A percentile compares a stretch with the other conserved stretches of the same genome.
These are phyloP conservation scores for Petunia secreta DNA, from an alignment of 257 asterid species.

Conservation along the genomic window DNA sequence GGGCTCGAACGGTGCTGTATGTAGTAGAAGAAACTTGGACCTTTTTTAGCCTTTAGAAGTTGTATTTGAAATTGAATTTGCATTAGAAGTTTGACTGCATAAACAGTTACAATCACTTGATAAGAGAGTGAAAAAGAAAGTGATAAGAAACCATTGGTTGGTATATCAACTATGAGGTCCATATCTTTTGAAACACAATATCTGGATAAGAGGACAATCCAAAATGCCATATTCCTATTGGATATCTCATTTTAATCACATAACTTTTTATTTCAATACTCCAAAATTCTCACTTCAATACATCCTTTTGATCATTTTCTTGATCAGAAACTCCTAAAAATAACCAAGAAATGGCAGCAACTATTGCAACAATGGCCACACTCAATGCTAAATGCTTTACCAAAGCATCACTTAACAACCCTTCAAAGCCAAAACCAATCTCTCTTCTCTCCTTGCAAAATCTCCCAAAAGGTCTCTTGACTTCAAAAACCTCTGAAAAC, in stretches of 20 bases:
- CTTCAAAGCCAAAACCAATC: constrained; percentile 39
- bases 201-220: constrained; percentile 71
- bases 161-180: constrained; percentile 54
- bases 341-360: background rate
- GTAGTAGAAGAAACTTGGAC: too few species aligned
- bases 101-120: background rate
- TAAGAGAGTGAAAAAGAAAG: background rate
- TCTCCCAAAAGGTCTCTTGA: constrained; percentile 53
- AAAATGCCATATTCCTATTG: constrained; percentile 46
- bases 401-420: constrained; percentile 39
- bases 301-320: background rate
- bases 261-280: constrained; percentile 33
- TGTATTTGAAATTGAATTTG: too few species aligned
- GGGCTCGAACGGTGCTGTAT: too few species aligned
- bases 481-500: constrained; percentile 19
- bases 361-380: constrained; percentile 65
- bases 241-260: constrained; percentile 34
- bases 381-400: constrained; percentile 62
- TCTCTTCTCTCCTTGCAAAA: constrained; percentile 54
- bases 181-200: constrained; percentile 48
- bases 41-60: too few species aligned
- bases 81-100: too few species aligned
- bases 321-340: background rate
- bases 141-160: constrained; percentile 59
- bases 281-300: constrained; percentile 31